Base-by-base conservation (phyloP, 2,329 filamentous ascomycete species). In the Metarhizium brunneum region DNA sequence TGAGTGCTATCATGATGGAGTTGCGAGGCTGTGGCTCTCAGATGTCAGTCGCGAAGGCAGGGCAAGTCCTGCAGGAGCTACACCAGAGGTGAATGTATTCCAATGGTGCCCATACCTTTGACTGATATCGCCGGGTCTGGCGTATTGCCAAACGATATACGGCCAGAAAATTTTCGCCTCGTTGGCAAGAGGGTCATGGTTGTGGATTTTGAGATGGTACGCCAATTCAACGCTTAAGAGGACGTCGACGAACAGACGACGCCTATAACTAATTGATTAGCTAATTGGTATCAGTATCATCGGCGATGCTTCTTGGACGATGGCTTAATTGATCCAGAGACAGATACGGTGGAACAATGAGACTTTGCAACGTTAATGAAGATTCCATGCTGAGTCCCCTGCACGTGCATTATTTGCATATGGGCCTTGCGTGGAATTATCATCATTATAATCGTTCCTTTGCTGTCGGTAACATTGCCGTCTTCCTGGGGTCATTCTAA, bases 21-120 rank as follows among this genome's bases (percentile, higher is more conserved):
- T 56, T 7, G 60, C 57, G 13, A 59, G 61, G 45, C 59, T 66
- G 38, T 62, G 62, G 6, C 63, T n/a, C n/a, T n/a, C n/a, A n/a
- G n/a, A 66, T 50, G 57, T 65, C 25, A 60, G 62, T 10, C 62
- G 63, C 13, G 35, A 8, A 8, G 7, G 35, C 13, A 36, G 3
- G 13, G 35, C 6, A 36, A 4, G 13, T 11, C 62, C 61, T 30
- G 57, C 58, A 32, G 63, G 60, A n/a, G 58, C 60, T 29, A 54
- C 61, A 1, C 50, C 64, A 13, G 50, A 54, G n/a, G 54, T 59
- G 4, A 6, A 35, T 6, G 32, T 7, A 5, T n/a, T 50, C 18
- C 11, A 6, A 35, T 16, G 20, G 8, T 0, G 2, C 5, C 5
- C 25, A 36, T 3, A 25, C 3, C 20, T 7, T 50, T 50, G 8